Conservation (phyloP, 352 stramenopile species). For the Phytophthora rubi region DNA sequence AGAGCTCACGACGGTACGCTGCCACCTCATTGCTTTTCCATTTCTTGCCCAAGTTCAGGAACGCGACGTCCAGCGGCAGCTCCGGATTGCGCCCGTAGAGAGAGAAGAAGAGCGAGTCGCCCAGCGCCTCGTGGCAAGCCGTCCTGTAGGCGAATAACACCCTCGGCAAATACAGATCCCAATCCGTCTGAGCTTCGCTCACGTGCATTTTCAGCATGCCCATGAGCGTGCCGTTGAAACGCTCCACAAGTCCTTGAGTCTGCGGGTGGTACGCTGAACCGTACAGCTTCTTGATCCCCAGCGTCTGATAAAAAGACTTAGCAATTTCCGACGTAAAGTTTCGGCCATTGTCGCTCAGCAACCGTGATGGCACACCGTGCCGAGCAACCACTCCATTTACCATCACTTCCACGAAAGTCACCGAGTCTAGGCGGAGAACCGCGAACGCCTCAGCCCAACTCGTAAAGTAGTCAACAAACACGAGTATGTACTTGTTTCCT, state of each 20-base stretch:
- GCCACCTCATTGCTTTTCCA: conserved; percentile 19
- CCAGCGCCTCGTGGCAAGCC: too few species aligned
- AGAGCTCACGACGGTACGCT: not conserved
- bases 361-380: conserved; percentile 3
- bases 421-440: not conserved
- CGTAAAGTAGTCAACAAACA: conserved; percentile 1
- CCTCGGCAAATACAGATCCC: too few species aligned
- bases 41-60: not conserved
- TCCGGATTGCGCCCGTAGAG: too few species aligned
- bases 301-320: conserved; percentile 12
- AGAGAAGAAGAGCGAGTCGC: too few species aligned
- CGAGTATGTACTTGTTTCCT: conserved; percentile 5
- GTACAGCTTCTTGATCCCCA: conserved; percentile 16
- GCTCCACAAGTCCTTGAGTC: too few species aligned
- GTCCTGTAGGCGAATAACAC: too few species aligned
- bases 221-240: too few species aligned
- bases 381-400: not conserved
- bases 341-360: conserved; percentile 7
- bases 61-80: too few species aligned
- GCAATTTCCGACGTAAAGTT: conserved; percentile 13
- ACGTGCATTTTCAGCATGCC: too few species aligned
- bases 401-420: conserved; percentile 2
- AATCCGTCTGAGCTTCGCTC: too few species aligned
- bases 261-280: not conserved
- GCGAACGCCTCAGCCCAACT: conserved; percentile 1